These are phyloP conservation scores for Withania somnifera DNA, from an alignment of 305 asterid genomes.

Conservation along the genomic window DNA sequence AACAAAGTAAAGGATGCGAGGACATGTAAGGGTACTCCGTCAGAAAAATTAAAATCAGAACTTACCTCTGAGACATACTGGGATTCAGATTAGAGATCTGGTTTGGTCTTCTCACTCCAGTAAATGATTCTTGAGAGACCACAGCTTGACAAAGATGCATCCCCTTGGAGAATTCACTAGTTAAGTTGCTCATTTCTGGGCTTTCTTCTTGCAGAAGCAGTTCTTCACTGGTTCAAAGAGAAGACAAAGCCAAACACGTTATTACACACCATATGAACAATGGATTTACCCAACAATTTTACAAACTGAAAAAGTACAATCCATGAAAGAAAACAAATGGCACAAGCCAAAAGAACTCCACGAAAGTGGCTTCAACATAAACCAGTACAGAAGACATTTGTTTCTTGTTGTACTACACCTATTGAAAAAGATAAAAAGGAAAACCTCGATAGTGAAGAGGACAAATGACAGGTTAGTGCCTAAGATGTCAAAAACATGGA, in stretches of 20 bases:
- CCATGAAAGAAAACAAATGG: not conserved
- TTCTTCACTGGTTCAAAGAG: conserved; percentile 64
- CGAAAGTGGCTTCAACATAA: not conserved
- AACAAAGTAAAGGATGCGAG: conserved; percentile 1
- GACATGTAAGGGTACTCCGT: not conserved
- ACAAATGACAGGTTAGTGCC: not conserved
- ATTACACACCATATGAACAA: not conserved
- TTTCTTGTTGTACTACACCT: not conserved
- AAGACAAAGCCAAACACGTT: conserved; percentile 8
- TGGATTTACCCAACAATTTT: not conserved
- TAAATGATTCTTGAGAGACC: conserved; percentile 32
- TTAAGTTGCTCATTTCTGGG: conserved; percentile 52
- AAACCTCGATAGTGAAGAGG: not conserved
- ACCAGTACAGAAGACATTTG: not conserved
- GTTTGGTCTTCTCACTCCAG: conserved; percentile 46
- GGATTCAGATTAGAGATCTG: conserved; percentile 33
- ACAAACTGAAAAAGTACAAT: not conserved
- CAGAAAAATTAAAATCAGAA: not conserved
- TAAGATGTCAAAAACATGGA: not conserved
- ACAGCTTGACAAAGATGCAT: conserved; percentile 53
- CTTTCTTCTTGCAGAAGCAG: conserved; percentile 83
- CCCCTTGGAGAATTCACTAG: conserved; percentile 57
- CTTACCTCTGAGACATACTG: conserved; percentile 48
- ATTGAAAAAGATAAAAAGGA: not conserved
- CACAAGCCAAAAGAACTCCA: not conserved